These are phyloP conservation scores for Sordariomycetes sp. DNA, from an alignment of 2,329 filamentous ascomycete genomes.

Conservation along the genomic window DNA sequence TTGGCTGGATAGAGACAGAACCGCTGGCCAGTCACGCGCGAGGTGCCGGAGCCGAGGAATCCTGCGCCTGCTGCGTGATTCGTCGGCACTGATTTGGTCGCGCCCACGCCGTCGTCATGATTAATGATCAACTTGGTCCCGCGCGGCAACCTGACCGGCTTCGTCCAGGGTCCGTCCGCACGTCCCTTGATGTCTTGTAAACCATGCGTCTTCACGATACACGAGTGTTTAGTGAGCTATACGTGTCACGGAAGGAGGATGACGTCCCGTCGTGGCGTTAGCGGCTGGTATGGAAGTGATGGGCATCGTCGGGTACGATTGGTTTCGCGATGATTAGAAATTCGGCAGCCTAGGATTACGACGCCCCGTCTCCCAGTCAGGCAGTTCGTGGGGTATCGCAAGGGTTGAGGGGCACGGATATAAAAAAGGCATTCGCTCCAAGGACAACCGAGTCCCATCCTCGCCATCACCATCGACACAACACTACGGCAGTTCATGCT, in stretches of 20 bases:
- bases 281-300: not conserved
- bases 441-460: not conserved
- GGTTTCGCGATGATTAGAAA: not conserved
- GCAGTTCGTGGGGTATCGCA: not conserved
- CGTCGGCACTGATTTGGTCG: not conserved
- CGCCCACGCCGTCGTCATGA: constrained; percentile 2
- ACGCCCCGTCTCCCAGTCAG: not conserved
- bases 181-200: not conserved
- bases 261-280: not conserved
- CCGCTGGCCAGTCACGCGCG: no score
- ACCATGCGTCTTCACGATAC: not conserved
- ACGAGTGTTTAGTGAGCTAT: not conserved
- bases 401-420: not conserved
- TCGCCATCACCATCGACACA: not conserved
- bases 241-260: not conserved
- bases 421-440: not conserved
- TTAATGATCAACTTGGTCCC: constrained; percentile 2
- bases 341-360: not conserved
- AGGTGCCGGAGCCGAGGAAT: no score
- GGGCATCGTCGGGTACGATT: not conserved
- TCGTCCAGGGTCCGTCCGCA: not conserved
- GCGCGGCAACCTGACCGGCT: not conserved
- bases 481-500: not conserved
- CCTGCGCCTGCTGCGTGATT: no score
- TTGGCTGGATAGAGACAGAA: no score